These are phyloP conservation scores for bread wheat (Triticum aestivum) DNA, from an alignment of 176 grass and related monocot genomes.

Conservation along the genomic window IWGSC_CS_RefSeq_v2.1 NC_057806.1:642482593-642483092, in stretches of 20 bases:
- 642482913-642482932: constrained; percentile 44
- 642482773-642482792: constrained; percentile 69
- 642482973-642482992: constrained; percentile 25
- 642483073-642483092: constrained; percentile 50
- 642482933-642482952: constrained; percentile 24
- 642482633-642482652: constrained; percentile 69
- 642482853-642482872: constrained; percentile 21
- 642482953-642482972: constrained; percentile 27
- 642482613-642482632: constrained; percentile 18
- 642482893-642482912: constrained; percentile 36
- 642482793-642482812: constrained; percentile 57
- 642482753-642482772: constrained; percentile 40
- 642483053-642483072: constrained; percentile 54
- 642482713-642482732: constrained; percentile 55
- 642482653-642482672: constrained; percentile 71
- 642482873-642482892: constrained; percentile 6
- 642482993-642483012: constrained; percentile 24
- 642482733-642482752: constrained; percentile 36
- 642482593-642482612: constrained; percentile 13
- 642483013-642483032: constrained; percentile 43
- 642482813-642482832: constrained; percentile 51
- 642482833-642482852: constrained; percentile 36
- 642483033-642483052: constrained; percentile 33
- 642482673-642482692: constrained; percentile 69
- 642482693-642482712: constrained; percentile 59